Evolutionary conservation across 1,284 basidiomycete genomes (phyloP), one percentile per base, ranked within the genome.

Genomic region (Ceratobasidium sp.): DNA sequence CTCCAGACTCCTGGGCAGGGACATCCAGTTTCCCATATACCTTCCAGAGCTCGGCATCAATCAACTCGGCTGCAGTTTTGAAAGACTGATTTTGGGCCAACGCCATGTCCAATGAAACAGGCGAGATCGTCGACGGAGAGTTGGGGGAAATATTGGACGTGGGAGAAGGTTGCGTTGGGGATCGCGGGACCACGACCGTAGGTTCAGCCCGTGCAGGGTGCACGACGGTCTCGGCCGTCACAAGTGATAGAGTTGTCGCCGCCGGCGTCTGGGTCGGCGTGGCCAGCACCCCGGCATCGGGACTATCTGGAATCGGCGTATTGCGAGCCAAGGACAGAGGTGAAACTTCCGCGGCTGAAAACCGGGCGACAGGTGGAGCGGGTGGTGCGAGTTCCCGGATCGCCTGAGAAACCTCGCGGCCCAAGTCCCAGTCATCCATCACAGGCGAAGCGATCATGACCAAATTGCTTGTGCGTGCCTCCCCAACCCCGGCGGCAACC

Each of bases 1-100:
- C 49, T 27, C 31, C 64, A 46, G 13, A 19, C 16, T 53, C 64
- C 4, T 49, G 37, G 27, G 62, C 24, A 31, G 41, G 22, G 41
- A 19, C 43, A 41, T 65, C 62, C 14, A 65, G 46, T 49, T 49
- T 49, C 24, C 62, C 49, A 54, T 68, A 53, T 16, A 68, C 48
- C 51, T 68, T 68, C 31, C 46, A 68, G 34, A 68, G 37, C 64
- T 53, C 27, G 2, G 49, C 29, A 54, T 68, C 64, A 37, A 68
- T 68, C 48, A 68, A 37, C 49, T 68, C 64, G 49, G 64, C 64
- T 8, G 64, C 64, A 11, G 64, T 54, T 34, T 54, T 68, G 64
- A 68, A 54, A 4, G 64, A 68, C 49, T 54, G 64, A 22, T 68
- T 53, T 49, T 37, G 31, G n/a, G 49, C 31, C 64, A 68, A 24